Conservation (phyloP, 2,329 filamentous ascomycete genomes). For the Pestalotiopsis fici region DNA sequence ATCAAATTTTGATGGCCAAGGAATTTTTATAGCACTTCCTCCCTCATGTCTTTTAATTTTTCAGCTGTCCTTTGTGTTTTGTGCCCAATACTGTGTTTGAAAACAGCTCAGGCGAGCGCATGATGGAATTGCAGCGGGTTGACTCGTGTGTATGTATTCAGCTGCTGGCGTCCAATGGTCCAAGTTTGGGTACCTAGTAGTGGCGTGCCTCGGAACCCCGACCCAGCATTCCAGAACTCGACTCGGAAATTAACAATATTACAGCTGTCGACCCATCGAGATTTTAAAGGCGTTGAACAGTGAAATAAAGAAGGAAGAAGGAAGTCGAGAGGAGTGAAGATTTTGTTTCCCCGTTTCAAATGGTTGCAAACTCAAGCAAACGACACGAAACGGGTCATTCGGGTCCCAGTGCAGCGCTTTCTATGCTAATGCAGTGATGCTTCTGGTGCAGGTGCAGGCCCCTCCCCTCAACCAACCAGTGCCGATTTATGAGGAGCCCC, state of each 20-base stretch:
- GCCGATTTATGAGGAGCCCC: not conserved
- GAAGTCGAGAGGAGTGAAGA: not conserved
- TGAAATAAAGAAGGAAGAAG: not conserved
- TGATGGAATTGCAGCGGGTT: slow-evolving; percentile 7
- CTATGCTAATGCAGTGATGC: not conserved
- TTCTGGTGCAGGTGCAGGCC: not conserved
- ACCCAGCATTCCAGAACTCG: not conserved
- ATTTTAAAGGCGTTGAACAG: not conserved
- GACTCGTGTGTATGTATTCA: slow-evolving; percentile 11
- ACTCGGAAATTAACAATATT: not conserved
- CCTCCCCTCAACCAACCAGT: not conserved
- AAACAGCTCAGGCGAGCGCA: not conserved
- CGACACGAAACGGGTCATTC: not conserved
- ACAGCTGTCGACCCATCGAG: not conserved
- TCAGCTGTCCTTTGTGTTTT: slow-evolving; percentile 8
- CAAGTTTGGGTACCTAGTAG: not conserved
- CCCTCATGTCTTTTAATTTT: not conserved
- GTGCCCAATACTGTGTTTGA: not conserved
- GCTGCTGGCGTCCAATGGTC: slow-evolving; percentile 9
- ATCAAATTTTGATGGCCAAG: not conserved
- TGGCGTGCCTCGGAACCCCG: not conserved
- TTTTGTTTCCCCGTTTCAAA: not conserved
- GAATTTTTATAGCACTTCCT: not conserved
- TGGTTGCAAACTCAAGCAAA: not conserved
- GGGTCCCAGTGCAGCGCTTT: not conserved